Conservation (phyloP, 345 rosid genomes). For the Pistacia atlantica region DNA sequence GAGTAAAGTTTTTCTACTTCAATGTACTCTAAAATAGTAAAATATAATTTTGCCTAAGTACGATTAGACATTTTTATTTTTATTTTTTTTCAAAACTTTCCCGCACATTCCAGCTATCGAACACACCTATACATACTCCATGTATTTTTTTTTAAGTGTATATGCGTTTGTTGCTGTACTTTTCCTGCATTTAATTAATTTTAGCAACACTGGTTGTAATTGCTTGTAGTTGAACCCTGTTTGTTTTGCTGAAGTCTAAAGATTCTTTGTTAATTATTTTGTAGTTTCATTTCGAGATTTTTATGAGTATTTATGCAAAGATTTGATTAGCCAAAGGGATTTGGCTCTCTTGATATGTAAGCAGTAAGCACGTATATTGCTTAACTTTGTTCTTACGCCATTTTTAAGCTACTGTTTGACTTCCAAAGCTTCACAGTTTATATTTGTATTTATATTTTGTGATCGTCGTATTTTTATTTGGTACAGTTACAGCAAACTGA, state of each 20-base stretch:
- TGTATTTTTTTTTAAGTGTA: not conserved
- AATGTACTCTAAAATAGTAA: not conserved
- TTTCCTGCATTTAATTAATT: constrained; percentile 4
- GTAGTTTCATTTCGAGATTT: not conserved
- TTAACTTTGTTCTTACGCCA: not conserved
- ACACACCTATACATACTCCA: not conserved
- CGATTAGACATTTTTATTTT: not conserved
- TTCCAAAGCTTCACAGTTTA: not conserved
- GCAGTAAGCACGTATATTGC: not conserved
- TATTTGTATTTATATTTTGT: not conserved
- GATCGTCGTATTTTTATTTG: not conserved
- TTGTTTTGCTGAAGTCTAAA: not conserved
- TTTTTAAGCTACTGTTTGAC: constrained; percentile 8
- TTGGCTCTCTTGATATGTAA: constrained; percentile 4
- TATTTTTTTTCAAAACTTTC: not conserved
- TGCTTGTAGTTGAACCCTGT: not conserved
- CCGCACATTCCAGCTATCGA: constrained; percentile 10
- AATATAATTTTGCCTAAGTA: too few species aligned
- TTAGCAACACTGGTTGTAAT: constrained; percentile 1
- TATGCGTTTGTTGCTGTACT: not conserved
- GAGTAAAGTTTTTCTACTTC: not conserved
- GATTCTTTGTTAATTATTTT: not conserved
- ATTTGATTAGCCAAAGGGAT: constrained; percentile 2
- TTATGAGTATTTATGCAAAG: not conserved
- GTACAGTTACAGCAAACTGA: not conserved